Evolutionary conservation across 306 rosid species (phyloP).

Genomic region (Glycyrrhiza uralensis): DNA sequence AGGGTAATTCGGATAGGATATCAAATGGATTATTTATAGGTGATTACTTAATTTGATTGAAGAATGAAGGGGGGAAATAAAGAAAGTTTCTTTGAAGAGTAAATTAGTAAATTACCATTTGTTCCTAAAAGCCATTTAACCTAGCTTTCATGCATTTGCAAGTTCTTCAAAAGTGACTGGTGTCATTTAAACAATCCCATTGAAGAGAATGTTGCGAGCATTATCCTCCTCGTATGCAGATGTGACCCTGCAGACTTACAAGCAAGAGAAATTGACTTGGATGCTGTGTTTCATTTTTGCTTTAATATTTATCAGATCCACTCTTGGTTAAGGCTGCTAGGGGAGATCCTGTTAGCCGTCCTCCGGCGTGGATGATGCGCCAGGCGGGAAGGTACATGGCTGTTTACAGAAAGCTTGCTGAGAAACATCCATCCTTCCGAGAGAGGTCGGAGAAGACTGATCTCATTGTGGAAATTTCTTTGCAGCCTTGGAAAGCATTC

Average conservation of each 20-base stretch:
- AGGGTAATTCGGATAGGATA: not conserved
- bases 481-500: conserved; percentile 99
- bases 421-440: conserved; percentile 92
- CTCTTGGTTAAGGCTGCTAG: conserved; percentile 94
- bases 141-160: not conserved
- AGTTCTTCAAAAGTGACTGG: not conserved
- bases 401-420: conserved; percentile 90
- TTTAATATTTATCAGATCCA: conserved; percentile 53
- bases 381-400: conserved; percentile 99
- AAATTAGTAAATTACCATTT: not conserved
- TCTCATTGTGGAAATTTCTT: conserved; percentile 97
- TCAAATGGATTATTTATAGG: not conserved
- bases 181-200: not conserved
- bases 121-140: conserved; percentile 4
- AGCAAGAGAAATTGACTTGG: conserved; percentile 9
- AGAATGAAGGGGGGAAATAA: not conserved
- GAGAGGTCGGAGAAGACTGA: conserved; percentile 98
- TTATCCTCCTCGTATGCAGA: not conserved
- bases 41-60: conserved; percentile 9
- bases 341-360: conserved; percentile 85
- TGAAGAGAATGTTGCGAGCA: not conserved
- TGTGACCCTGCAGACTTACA: not conserved
- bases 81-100: not conserved
- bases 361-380: conserved; percentile 99
- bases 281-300: conserved; percentile 4